A percentile compares a stretch with the other conserved stretches of the same genome.
Evolutionary conservation across 1,284 basidiomycete genomes (phyloP).

Genomic region (Heterobasidion occidentale): DNA sequence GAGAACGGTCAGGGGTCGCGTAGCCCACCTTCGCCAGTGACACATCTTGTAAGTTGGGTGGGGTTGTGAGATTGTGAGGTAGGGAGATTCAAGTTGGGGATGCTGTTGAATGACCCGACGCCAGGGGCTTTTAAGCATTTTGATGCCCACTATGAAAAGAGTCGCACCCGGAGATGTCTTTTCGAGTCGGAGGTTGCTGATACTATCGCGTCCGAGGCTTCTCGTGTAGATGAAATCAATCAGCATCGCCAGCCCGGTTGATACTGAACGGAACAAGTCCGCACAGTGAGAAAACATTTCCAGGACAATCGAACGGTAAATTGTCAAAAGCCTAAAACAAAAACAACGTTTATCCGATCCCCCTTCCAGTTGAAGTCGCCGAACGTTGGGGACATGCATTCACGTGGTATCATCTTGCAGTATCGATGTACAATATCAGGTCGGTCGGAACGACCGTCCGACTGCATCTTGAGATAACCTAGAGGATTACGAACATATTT

Average conservation of each 20-base stretch:
- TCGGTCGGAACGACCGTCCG: constrained; percentile 1
- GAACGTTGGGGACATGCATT: constrained; percentile 5
- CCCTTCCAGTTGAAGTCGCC: constrained; percentile 1
- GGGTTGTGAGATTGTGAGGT: not conserved
- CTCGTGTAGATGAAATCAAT: constrained; percentile 5
- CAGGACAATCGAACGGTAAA: constrained; percentile 8
- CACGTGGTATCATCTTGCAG: constrained; percentile 5
- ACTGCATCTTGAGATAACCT: constrained; percentile 6
- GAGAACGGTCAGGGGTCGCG: constrained; percentile 4
- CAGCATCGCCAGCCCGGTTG: not conserved
- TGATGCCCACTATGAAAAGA: not conserved
- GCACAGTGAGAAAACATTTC: not conserved
- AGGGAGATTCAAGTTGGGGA: constrained; percentile 7
- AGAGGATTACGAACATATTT: not conserved
- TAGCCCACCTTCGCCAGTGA: constrained; percentile 46
- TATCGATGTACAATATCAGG: constrained; percentile 4
- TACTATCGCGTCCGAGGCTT: constrained; percentile 3
- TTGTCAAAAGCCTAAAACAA: constrained; percentile 14
- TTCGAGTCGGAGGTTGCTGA: not conserved
- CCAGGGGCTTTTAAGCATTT: not conserved
- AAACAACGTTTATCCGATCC: constrained; percentile 8
- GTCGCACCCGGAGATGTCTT: not conserved
- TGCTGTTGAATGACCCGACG: constrained; percentile 1
- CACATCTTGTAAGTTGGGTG: constrained; percentile 34
- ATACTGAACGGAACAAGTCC: not conserved